phyloP scores from a whole-genome alignment of 1,139 yeast genomes.

The Geotrichum carabidarum region DNA sequence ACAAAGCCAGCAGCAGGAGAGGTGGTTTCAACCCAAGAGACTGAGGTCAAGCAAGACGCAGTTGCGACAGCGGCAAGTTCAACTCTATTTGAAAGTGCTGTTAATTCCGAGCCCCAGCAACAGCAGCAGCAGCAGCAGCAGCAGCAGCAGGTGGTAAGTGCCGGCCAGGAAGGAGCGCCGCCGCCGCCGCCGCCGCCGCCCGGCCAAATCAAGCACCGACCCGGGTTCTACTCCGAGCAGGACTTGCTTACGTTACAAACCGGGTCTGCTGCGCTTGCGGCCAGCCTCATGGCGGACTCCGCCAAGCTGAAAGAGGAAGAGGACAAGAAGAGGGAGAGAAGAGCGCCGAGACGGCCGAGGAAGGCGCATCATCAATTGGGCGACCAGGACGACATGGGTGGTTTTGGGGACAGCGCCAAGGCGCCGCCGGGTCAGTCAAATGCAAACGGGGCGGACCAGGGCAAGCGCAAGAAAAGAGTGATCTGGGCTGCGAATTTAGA shows the following conservation, averaged over 20 bases:
- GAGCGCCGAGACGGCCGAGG: not conserved
- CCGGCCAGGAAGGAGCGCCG: too few species aligned
- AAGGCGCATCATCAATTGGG: too few species aligned
- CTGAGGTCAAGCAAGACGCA: not conserved
- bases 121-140: not conserved
- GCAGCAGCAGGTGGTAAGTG: too few species aligned
- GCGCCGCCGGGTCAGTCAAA: too few species aligned
- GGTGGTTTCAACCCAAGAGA: too few species aligned
- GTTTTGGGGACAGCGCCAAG: too few species aligned
- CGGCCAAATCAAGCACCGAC: too few species aligned
- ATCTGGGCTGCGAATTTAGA: slow-evolving; percentile 10
- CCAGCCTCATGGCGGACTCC: not conserved
- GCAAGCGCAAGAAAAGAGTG: slow-evolving; percentile 1
- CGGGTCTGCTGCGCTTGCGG: not conserved
- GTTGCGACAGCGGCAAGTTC: not conserved
- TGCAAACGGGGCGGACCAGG: too few species aligned
- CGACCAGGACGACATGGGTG: too few species aligned
- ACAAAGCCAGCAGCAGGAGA: too few species aligned
- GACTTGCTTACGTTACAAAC: slow-evolving; percentile 3
- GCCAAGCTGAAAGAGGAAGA: not conserved
- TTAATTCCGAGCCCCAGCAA: not conserved
- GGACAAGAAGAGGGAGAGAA: not conserved
- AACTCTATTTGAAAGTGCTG: too few species aligned
- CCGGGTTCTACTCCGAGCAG: slow-evolving; percentile 12
- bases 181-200: too few species aligned